phyloP scores from a whole-genome alignment of 2,329 filamentous ascomycete species.

The Penicillium sp. region DNA sequence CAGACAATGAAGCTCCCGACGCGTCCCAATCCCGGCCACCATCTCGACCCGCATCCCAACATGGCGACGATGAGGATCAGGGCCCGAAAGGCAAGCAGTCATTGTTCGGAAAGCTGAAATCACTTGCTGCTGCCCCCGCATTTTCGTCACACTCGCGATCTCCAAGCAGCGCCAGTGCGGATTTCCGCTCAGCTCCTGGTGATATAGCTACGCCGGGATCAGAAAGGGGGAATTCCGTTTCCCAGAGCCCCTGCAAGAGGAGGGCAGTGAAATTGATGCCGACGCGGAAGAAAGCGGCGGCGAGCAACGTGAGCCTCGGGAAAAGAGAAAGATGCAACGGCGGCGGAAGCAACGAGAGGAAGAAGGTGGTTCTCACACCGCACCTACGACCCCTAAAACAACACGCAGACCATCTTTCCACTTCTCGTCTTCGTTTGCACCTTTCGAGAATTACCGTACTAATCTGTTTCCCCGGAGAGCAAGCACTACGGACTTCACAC shows the following conservation, averaged over 20 bases:
- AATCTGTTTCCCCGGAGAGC: slow-evolving; percentile 61
- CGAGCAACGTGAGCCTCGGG: slow-evolving; percentile 59
- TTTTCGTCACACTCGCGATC: slow-evolving; percentile 52
- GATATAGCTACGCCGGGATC: slow-evolving; percentile 48
- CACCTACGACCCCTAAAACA: slow-evolving; percentile 65
- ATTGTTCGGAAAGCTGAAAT: slow-evolving; percentile 76
- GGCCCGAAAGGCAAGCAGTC: slow-evolving; percentile 60
- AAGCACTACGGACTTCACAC: slow-evolving; percentile 61
- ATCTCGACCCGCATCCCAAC: slow-evolving; percentile 47
- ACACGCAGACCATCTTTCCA: slow-evolving; percentile 40
- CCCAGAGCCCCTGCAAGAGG: slow-evolving; percentile 56
- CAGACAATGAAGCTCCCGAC: slow-evolving; percentile 51
- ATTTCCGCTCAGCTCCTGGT: slow-evolving; percentile 39
- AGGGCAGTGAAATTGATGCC: slow-evolving; percentile 69
- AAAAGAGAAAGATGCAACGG: slow-evolving; percentile 58
- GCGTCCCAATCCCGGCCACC: slow-evolving; percentile 57
- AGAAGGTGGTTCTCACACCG: slow-evolving; percentile 57
- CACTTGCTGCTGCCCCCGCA: slow-evolving; percentile 60
- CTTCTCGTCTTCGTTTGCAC: slow-evolving; percentile 48
- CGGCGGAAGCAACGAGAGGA: slow-evolving; percentile 57
- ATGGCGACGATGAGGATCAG: slow-evolving; percentile 60
- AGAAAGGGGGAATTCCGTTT: slow-evolving; percentile 53
- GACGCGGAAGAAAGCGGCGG: slow-evolving; percentile 86
- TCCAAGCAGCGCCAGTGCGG: slow-evolving; percentile 47
- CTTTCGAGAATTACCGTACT: slow-evolving; percentile 47